Evolutionary conservation across 345 rosid species (phyloP).

Genomic region (Salix purpurea): DNA sequence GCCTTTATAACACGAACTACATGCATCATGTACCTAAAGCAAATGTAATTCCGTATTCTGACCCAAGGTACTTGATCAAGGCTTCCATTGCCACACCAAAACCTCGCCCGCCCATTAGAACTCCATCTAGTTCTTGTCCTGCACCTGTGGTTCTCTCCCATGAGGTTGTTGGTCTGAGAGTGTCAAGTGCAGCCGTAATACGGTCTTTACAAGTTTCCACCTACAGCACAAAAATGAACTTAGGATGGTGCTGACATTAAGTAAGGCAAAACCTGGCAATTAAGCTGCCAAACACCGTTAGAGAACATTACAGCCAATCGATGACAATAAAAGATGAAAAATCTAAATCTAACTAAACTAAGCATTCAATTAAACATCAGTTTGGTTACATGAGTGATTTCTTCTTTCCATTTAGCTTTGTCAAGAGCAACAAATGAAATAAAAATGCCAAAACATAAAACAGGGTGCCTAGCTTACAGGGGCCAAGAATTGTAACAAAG

Average conservation of each 20-base stretch:
- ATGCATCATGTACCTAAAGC: slow-evolving; percentile 64
- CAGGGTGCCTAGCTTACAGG: slow-evolving; percentile 49
- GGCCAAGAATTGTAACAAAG: slow-evolving; percentile 81
- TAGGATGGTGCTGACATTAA: slow-evolving; percentile 6
- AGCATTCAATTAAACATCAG: not conserved
- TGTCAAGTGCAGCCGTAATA: slow-evolving; percentile 87
- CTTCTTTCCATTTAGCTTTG: not conserved
- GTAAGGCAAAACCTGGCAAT: not conserved
- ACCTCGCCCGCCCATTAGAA: slow-evolving; percentile 94
- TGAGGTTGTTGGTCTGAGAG: slow-evolving; percentile 87
- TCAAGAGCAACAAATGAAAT: not conserved
- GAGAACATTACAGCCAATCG: not conserved
- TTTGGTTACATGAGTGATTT: not conserved
- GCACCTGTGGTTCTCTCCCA: slow-evolving; percentile 92
- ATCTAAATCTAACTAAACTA: not conserved
- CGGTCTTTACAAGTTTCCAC: slow-evolving; percentile 91
- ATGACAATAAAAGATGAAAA: not conserved
- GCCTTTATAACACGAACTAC: not conserved
- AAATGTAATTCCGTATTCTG: slow-evolving; percentile 92
- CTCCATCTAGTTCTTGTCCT: slow-evolving; percentile 75
- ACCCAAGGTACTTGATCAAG: slow-evolving; percentile 83
- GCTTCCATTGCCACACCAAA: slow-evolving; percentile 98
- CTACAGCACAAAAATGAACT: slow-evolving; percentile 31
- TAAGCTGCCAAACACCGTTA: not conserved
- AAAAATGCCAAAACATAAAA: not conserved